These are phyloP conservation scores for Murraya paniculata DNA, from an alignment of 345 rosid genomes.

Conservation along the genomic window DNA sequence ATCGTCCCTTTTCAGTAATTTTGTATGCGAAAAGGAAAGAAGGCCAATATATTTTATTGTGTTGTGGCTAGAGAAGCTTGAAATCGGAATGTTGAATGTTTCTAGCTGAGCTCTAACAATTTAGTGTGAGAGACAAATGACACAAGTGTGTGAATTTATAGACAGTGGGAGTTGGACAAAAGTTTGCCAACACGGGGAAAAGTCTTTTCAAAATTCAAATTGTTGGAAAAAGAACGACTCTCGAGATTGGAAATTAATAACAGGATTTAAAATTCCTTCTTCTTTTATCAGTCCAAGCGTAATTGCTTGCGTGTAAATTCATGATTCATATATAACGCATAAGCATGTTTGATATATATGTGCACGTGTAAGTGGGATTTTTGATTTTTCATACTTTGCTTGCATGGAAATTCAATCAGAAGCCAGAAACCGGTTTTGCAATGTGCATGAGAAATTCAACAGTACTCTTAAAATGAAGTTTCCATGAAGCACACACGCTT, in stretches of 20 bases:
- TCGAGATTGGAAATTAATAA: neutral
- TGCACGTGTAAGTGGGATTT: neutral
- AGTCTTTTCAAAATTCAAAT: neutral
- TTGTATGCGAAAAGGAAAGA: neutral
- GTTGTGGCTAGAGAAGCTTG: neutral
- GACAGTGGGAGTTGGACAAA: neutral
- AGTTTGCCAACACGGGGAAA: neutral
- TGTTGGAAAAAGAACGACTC: neutral
- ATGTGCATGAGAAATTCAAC: neutral
- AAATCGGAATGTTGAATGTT: too few relatives aligned
- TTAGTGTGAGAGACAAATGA: too few relatives aligned
- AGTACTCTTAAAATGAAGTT: neutral
- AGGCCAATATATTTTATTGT: neutral
- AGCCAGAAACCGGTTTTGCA: neutral
- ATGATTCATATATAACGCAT: neutral
- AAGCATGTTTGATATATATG: too few relatives aligned
- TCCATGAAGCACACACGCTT: slow-evolving; percentile 1
- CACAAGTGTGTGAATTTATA: slow-evolving; percentile 1
- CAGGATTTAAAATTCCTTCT: neutral
- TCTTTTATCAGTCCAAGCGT: neutral
- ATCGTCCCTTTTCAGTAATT: neutral
- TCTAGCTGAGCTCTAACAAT: too few relatives aligned
- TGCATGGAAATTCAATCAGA: too few relatives aligned
- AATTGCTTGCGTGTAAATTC: slow-evolving; percentile 9
- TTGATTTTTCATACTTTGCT: neutral